Conservation (phyloP, 305 asterid genomes). For the Nicotiana rustica region DNA sequence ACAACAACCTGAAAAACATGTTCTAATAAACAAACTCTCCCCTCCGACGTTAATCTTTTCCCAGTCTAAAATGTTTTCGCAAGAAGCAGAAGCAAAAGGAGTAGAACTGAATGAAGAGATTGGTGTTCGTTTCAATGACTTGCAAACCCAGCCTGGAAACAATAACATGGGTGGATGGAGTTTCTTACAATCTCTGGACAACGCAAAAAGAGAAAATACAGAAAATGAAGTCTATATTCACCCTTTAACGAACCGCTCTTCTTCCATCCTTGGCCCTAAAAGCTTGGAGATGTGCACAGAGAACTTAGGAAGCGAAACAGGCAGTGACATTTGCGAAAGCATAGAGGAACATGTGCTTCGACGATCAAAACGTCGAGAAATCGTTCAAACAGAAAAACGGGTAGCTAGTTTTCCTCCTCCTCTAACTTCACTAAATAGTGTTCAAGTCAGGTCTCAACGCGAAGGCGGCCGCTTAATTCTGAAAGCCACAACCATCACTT, state of each 20-base stretch:
- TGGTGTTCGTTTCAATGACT: neutral
- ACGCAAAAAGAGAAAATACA: constrained; percentile 7
- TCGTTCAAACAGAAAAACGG: constrained; percentile 39
- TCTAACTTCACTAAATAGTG: constrained; percentile 61
- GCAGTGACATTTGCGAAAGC: constrained; percentile 53
- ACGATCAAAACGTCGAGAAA: constrained; percentile 36
- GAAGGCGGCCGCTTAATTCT: constrained; percentile 78
- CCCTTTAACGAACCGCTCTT: constrained; percentile 56
- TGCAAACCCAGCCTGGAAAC: neutral
- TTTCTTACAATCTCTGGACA: constrained; percentile 42
- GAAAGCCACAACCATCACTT: constrained; percentile 49
- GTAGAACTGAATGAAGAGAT: neutral
- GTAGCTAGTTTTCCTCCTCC: constrained; percentile 69
- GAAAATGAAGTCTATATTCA: constrained; percentile 51
- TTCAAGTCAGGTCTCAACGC: constrained; percentile 59
- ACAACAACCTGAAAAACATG: constrained; percentile 45
- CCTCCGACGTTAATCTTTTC: constrained; percentile 43
- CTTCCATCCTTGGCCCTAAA: constrained; percentile 50
- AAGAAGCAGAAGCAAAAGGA: neutral
- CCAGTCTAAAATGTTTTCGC: constrained; percentile 31
- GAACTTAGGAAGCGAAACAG: constrained; percentile 76
- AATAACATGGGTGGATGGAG: constrained; percentile 44
- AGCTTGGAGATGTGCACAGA: constrained; percentile 93
- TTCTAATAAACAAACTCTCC: constrained; percentile 46
- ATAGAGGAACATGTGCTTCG: constrained; percentile 36